A percentile compares a stretch with the other conserved stretches of the same genome.
Conservation (phyloP, 1,284 basidiomycete genomes). For the Sutorius eximius region DNA sequence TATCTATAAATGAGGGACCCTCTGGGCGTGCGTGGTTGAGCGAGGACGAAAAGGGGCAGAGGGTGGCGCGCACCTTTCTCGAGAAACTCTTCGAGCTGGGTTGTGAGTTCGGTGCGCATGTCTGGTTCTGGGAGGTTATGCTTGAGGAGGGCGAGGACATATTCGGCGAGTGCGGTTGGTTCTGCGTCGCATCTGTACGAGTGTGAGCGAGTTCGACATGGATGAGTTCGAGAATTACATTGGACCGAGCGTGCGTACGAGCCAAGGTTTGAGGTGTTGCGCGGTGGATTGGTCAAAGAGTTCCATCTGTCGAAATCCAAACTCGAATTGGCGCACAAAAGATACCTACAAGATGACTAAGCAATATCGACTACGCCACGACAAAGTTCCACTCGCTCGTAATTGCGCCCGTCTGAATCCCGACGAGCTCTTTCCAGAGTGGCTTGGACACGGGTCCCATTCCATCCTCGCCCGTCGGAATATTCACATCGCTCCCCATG, state of each 20-base stretch:
- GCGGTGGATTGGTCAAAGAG: slow-evolving; percentile 62
- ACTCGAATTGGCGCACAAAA: slow-evolving; percentile 4
- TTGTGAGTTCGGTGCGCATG: slow-evolving; percentile 74
- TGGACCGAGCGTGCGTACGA: slow-evolving; percentile 80
- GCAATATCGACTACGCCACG: slow-evolving; percentile 31
- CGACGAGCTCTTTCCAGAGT: slow-evolving; percentile 84
- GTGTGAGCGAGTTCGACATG: slow-evolving; percentile 2
- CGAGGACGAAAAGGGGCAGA: slow-evolving; percentile 8
- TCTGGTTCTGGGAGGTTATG: slow-evolving; percentile 85
- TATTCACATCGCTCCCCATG: slow-evolving; percentile 76
- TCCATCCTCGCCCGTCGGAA: slow-evolving; percentile 86
- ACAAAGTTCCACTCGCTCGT: slow-evolving; percentile 80
- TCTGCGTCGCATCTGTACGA: slow-evolving; percentile 88
- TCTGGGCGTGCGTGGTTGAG: slow-evolving; percentile 46
- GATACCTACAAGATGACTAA: slow-evolving; percentile 22
- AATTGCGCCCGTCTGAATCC: slow-evolving; percentile 86
- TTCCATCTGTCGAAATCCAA: slow-evolving; percentile 41
- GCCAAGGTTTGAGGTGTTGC: slow-evolving; percentile 77
- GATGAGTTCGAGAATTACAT: slow-evolving; percentile 50
- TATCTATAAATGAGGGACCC: slow-evolving; percentile 76
- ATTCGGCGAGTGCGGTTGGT: slow-evolving; percentile 90
- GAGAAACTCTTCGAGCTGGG: slow-evolving; percentile 88
- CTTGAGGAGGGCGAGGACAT: slow-evolving; percentile 91
- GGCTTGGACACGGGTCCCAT: slow-evolving; percentile 85
- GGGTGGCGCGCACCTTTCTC: slow-evolving; percentile 67